Evolutionary conservation across 1,139 yeast genomes (phyloP), one percentile per base, ranked within the genome.

Genomic region (Candida gigantensis): DNA sequence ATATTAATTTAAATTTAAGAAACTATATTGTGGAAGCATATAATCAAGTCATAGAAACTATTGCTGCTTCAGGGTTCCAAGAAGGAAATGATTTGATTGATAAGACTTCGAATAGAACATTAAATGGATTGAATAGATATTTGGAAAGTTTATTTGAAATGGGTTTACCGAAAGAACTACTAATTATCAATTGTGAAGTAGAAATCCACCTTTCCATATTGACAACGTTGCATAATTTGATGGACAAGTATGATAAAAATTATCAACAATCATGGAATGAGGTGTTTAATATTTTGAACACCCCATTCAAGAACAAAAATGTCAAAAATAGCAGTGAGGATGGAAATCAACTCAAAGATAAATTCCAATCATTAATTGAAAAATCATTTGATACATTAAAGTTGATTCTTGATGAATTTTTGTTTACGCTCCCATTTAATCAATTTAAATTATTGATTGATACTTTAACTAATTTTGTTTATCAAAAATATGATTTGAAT

Each of bases 311-410:
- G 4, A 23, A n/a, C 13, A 12, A 27, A 12, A 53, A 49, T 12
- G 54, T 53, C 6, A 67, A 65, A 34, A 43, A 51, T 8, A 58
- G 60, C 15, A 56, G 65, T 32, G 55, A 63, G 36, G 40, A 39
- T 10, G 23, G 16, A 3, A 24, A 9, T 17, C 17, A 15, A 4
- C n/a, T 23, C 8, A 23, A 13, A 11, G 76, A 67, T 16, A 78
- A 75, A 42, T 62, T 70, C 17, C 63, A 58, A 25, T 67, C 65
- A 8, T 65, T 85, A 33, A 68, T 76, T 37, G 80, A 75, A 48
- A 76, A 81, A 3, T 80, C 92, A 0, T 90, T 84, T 60, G 90
- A 83, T 44, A 84, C 94, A 0, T 67, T 90, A 45, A 90, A 87
- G 50, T 68, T 90, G 35, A 81, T 90, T 19, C 72, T 94, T 44